Base-by-base conservation (phyloP, 768 basidiomycete genomes). In the Trametes villosa region DNA sequence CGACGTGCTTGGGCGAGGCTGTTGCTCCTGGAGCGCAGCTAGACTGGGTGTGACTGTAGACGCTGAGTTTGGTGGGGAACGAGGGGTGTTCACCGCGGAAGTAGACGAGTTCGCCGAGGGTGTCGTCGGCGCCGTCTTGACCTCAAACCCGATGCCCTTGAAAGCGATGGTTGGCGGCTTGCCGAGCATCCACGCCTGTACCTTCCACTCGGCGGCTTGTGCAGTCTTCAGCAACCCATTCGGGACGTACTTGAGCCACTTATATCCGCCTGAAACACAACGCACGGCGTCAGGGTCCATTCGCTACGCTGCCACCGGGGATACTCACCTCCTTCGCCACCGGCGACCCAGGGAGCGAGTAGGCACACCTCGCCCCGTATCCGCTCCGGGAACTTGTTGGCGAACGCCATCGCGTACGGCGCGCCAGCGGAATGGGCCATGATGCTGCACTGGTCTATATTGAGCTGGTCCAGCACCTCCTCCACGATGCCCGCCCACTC, bases 361-460 rank as follows among this genome's bases (percentile, higher is more conserved):
- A 99, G 75, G 69, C 94, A 93, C 13, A 98, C 76, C 58, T 92
- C 87, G 22, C 96, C 96, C 44, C 82, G 80, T 53, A 98, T 84
- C 29, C 93, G 87, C 22, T 86, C 81, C 2, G 86, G 86, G 29
- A 86, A 78, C 59, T 84, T 86, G 69, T 91, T 88, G 29, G 92
- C 91, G 55, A 92, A 90, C 0, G 94, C 94, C 48, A 97, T 76
- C 0, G 96, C 95, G 72, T 96, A 98, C 0, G 96, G 96, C 12
- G 93, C 90, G 20, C 96, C 96, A 11, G 96, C 96, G 20, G 93
- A 95, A 75, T 98, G 96, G 7, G 95, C 96, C 83, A 98, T 86
- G 36, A 99, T 79, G 68, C 92, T 91, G 71, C 91, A 96, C 69
- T 87, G 81, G 26, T 83, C 80, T 45, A 98, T 87, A 22, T 83